Evolutionary conservation across 2,329 filamentous ascomycete species (phyloP), one percentile per base, ranked within the genome.

Genomic region (Chaetomiaceae sp.): DNA sequence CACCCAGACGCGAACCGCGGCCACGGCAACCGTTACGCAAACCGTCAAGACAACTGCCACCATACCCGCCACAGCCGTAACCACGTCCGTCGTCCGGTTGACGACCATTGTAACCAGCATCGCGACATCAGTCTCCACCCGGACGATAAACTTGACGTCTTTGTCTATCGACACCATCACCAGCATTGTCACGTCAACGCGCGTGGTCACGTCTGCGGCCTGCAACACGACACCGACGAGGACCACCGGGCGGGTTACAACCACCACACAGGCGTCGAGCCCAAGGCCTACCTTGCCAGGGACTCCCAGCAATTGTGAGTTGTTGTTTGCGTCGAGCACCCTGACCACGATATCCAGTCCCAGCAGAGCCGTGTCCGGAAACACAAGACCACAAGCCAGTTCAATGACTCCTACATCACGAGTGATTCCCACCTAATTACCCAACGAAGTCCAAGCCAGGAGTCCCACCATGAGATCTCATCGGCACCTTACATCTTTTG

Each of bases 31-130:
- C 4, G 29, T 37, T 9, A 42, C 44, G 1, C 14, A 27, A 4
- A 47, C 42, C 5, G 42, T 23, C 30, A 11, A 7, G 23, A 49
- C 42, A n/a, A 56, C 56, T 10, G 38, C 47, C 29, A 60, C 55
- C 3, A 27, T 51, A 8, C 57, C 58, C 5, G 25, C 45, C 20
- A 60, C 59, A 18, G 29, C n/a, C n/a, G n/a, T n/a, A 37, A 11
- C n/a, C n/a, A 57, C 54, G 2, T 30, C 43, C n/a, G 51, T 81
- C 1, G 88, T 91, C 47, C 91, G 88, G 71, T 94, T 88, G 61
- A 89, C 82, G 27, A 95, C 82, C 0, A 88, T 90, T 94, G 7
- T 86, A 51, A 47, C 42, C 42, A 45, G 40, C 4, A 60, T 57
- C 25, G 25, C 9, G n/a, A 61, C 61, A 1, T 30, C 45, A 10